Evolutionary conservation across 208 protist genomes (phyloP), one percentile per base, ranked within the genome.

Genomic region (Jaenimonas drosophilae): DNA sequence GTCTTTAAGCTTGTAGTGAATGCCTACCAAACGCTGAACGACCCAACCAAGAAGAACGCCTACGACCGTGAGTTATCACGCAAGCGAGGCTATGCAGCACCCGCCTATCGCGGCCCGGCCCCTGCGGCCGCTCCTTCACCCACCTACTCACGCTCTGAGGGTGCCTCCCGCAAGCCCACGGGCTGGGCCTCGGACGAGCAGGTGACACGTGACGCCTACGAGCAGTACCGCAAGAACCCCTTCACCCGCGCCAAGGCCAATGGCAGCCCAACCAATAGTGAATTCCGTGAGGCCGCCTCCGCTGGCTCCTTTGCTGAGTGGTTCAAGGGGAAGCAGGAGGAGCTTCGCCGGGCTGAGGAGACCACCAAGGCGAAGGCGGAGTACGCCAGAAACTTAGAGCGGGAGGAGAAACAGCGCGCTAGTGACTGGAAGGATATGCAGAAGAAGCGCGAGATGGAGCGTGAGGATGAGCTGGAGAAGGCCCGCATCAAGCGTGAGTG

Each of bases 251-350:
- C 25, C 24, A 48, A 25, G 5, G 51, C 49, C 27, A 47, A 33
- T 14, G 54, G 36, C 6, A 42, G 49, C 26, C 40, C 38, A 5
- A 37, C 44, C 0, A 40, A 51, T 7, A 54, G 45, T 27, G 58
- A 62, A 24, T 76, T 73, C 32, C 70, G 74, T 51, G 64, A 64
- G 14, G 54, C 54, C 28, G 58, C 50, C 34, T 37, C 55, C 3
- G 66, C 83, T 48, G 71, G 60, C 31, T 75, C 59, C 36, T 90
- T 90, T 37, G 64, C 76, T 6, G 76, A 90, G 36, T 90, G 81
- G 81, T 90, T 90, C 49, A 76, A 77, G 36, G 61, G 71, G 46
- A 86, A 86, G 52, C 81, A 86, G 51, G 81, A 86, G 49, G 76
- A 90, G 61, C 55, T 86, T 56, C 69, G 73, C 20, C 63, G 60